phyloP scores from a whole-genome alignment of 768 basidiomycete genomes.

The Chlorophyllum brunneum region DNA sequence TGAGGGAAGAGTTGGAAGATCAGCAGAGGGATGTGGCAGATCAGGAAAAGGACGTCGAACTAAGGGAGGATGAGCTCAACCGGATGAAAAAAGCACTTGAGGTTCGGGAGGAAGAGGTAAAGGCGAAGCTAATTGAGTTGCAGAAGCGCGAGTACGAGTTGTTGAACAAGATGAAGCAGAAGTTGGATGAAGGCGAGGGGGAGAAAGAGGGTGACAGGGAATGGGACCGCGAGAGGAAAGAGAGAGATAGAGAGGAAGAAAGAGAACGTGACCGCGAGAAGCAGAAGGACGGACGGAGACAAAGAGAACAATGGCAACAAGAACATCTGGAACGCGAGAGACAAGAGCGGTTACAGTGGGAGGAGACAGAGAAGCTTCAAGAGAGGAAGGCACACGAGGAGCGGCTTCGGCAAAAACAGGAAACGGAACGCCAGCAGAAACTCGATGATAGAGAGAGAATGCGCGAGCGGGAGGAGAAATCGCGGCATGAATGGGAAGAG shows the following conservation, averaged over 20 bases:
- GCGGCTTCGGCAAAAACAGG: constrained; percentile 14
- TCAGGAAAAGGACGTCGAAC: constrained; percentile 13
- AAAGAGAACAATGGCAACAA: constrained; percentile 17
- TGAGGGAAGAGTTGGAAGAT: constrained; percentile 10
- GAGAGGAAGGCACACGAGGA: constrained; percentile 16
- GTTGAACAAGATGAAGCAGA: constrained; percentile 6
- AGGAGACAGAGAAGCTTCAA: constrained; percentile 17
- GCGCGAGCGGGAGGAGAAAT: constrained; percentile 17
- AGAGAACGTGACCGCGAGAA: constrained; percentile 12
- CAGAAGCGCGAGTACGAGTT: constrained; percentile 16
- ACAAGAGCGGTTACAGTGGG: constrained; percentile 17
- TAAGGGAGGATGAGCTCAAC: constrained; percentile 11
- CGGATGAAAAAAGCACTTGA: constrained; percentile 18
- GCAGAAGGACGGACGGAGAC: constrained; percentile 9
- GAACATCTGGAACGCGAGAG: constrained; percentile 16
- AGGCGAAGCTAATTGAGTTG: constrained; percentile 14
- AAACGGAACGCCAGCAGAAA: constrained; percentile 14
- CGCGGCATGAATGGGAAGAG: constrained; percentile 19
- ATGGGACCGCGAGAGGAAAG: constrained; percentile 11
- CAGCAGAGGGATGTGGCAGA: constrained; percentile 13
- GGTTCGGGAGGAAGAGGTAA: constrained; percentile 13
- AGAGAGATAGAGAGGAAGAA: constrained; percentile 17
- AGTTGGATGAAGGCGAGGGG: constrained; percentile 7
- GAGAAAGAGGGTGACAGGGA: constrained; percentile 15
- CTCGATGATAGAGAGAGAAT: constrained; percentile 11